A percentile compares a stretch with the other conserved stretches of the same genome.
These are phyloP conservation scores for Adansonia madagascariensis DNA, from an alignment of 441 rosid species.

Conservation along the genomic window DNA sequence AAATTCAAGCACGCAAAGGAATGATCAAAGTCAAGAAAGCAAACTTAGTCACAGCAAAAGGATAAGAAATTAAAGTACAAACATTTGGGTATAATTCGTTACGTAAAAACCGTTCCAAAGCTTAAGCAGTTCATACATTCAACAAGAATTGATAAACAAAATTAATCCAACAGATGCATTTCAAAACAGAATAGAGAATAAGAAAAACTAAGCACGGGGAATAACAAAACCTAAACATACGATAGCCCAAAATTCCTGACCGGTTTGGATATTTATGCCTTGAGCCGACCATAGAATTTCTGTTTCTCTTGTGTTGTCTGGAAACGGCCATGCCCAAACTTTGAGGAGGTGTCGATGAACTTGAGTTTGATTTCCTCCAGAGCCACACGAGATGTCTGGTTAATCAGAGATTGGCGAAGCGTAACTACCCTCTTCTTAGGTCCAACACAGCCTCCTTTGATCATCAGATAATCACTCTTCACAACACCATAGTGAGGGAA, in stretches of 20 bases:
- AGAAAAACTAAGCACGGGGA: not conserved
- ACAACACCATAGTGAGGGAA: constrained; percentile 92
- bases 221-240: not conserved
- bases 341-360: constrained; percentile 83
- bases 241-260: not conserved
- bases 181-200: not conserved
- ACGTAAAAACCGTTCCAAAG: not conserved
- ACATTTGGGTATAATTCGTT: not conserved
- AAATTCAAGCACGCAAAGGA: no score
- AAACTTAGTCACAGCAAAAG: not conserved
- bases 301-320: constrained; percentile 73
- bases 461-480: constrained; percentile 78
- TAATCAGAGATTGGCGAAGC: constrained; percentile 70
- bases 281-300: constrained; percentile 58
- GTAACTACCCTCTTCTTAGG: constrained; percentile 96
- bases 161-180: not conserved
- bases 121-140: not conserved
- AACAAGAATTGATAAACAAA: not conserved
- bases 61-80: not conserved
- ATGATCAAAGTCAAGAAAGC: not conserved
- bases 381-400: constrained; percentile 79
- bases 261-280: constrained; percentile 40
- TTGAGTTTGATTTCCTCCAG: constrained; percentile 78
- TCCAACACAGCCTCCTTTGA: constrained; percentile 88
- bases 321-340: constrained; percentile 79